Base-by-base conservation (phyloP, 805 yeast species). In the Ogataea salicorniae region DNA sequence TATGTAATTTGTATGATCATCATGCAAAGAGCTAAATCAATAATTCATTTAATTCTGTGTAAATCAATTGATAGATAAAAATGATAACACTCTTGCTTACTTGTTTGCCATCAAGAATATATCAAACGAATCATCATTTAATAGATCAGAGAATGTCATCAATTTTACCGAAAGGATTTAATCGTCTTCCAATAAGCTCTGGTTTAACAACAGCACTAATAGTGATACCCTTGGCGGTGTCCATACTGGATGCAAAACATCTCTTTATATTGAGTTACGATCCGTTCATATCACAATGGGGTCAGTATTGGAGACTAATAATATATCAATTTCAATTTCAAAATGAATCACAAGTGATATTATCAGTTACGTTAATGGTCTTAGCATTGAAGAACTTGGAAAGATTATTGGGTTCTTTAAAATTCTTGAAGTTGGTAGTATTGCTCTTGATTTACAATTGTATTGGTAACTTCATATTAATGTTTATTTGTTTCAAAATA, bases 271-370 rank as follows among this genome's bases (percentile, higher is more conserved):
- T 78, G 18, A 59, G 73, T 11, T 69, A 75, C 42, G 76, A 72
- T 49, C 89, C 89, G 2, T 80, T 74, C 55, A 69, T 83, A 9
- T 55, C 71, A 2, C 70, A 74, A 48, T 81, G 82, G 67, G 45
- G 60, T 13, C 89, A 83, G 53, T 81, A 73, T 57, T 82, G 84
- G 77, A 64, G 87, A 45, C 58, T 78, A 8, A 40, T 72, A 7
- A 59, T 73, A 6, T 74, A 71, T 53, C 87, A 80, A 57, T 26
- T 77, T 13, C 67, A 77, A n/a, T 77, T 78, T 43, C 69, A 77
- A 39, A 81, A 79, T 57, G 86, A 81, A 58, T 74, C 83, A 5
- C 86, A 83, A 61, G 78, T 74, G 48, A 47, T 77, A 18, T 53
- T 80, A 3, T 58, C 72, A 2, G 58, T 74, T 11, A 60, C 77